A percentile compares a stretch with the other conserved stretches of the same genome.
These are phyloP conservation scores for Populus nigra DNA, from an alignment of 345 rosid genomes.

Conservation along the genomic window DNA sequence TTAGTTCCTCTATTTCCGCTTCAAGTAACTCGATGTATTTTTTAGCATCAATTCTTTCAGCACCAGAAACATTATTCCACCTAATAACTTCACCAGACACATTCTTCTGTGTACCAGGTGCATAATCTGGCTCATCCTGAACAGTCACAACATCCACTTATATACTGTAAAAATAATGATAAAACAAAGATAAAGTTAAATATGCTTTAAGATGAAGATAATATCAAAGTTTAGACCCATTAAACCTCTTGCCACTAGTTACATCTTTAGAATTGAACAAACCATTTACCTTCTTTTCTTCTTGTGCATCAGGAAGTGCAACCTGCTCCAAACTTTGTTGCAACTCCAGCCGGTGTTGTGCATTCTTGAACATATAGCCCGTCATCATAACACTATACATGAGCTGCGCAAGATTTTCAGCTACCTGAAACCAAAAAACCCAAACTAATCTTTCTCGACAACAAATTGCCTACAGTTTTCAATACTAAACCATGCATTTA, in stretches of 20 bases:
- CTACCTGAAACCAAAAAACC: conserved; percentile 59
- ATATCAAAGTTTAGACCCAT: background rate
- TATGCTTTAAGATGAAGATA: background rate
- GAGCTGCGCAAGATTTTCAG: conserved; percentile 96
- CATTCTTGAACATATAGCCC: conserved; percentile 95
- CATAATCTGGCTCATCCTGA: conserved; percentile 70
- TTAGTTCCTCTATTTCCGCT: conserved; percentile 91
- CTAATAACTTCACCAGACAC: conserved; percentile 89
- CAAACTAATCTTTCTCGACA: conserved; percentile 2
- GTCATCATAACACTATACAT: conserved; percentile 97
- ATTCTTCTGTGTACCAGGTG: conserved; percentile 91
- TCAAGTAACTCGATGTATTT: conserved; percentile 89
- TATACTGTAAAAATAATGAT: background rate
- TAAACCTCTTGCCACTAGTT: background rate
- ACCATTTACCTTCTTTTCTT: conserved; percentile 13
- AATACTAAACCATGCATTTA: background rate
- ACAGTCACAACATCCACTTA: conserved; percentile 15
- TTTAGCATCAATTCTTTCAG: conserved; percentile 84
- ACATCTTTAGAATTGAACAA: background rate
- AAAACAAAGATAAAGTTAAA: background rate
- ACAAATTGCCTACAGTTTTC: background rate
- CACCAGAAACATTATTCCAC: conserved; percentile 87
- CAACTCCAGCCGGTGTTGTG: conserved; percentile 82
- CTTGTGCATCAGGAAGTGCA: conserved; percentile 76
- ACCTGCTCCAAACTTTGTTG: conserved; percentile 89